Evolutionary conservation across 2,329 filamentous ascomycete genomes (phyloP).

Genomic region (Penicillium olsonii): DNA sequence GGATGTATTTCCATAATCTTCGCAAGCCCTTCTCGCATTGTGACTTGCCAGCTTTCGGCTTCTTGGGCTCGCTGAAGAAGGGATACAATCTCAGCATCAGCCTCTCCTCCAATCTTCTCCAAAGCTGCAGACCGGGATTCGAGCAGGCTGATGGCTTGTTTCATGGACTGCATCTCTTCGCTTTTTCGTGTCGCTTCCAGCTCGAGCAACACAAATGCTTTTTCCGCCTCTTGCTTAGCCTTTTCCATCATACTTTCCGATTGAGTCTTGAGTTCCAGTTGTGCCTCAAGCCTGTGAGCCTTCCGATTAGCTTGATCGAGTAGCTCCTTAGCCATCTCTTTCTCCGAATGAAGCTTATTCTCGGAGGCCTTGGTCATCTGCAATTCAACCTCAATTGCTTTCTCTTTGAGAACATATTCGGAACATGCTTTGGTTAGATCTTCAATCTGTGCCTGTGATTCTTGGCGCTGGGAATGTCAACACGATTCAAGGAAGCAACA

Average conservation of each 20-base stretch:
- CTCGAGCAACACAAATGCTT: constrained; percentile 17
- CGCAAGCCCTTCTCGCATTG: constrained; percentile 21
- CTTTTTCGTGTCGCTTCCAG: constrained; percentile 25
- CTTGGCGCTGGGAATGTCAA: constrained; percentile 25
- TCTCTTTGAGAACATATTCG: constrained; percentile 14
- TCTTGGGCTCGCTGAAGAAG: constrained; percentile 28
- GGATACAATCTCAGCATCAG: constrained; percentile 26
- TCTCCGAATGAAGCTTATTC: constrained; percentile 15
- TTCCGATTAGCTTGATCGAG: constrained; percentile 23
- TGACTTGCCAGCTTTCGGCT: constrained; percentile 26
- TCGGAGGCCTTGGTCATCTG: constrained; percentile 25
- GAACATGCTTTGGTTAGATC: constrained; percentile 14
- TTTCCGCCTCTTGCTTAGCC: constrained; percentile 11
- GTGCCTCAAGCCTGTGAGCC: constrained; percentile 23
- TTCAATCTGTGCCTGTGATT: constrained; percentile 22
- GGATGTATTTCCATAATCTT: constrained; percentile 15
- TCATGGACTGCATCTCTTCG: constrained; percentile 27
- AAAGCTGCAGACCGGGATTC: constrained; percentile 17
- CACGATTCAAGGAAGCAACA: not conserved
- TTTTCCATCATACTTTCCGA: constrained; percentile 7
- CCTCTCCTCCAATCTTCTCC: constrained; percentile 22
- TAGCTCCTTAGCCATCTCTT: constrained; percentile 18
- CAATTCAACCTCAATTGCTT: constrained; percentile 20
- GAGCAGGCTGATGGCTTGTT: constrained; percentile 12
- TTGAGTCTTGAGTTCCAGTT: constrained; percentile 3